Evolutionary conservation across 2,329 filamentous ascomycete species (phyloP).

Genomic region (Penicillium hordei): DNA sequence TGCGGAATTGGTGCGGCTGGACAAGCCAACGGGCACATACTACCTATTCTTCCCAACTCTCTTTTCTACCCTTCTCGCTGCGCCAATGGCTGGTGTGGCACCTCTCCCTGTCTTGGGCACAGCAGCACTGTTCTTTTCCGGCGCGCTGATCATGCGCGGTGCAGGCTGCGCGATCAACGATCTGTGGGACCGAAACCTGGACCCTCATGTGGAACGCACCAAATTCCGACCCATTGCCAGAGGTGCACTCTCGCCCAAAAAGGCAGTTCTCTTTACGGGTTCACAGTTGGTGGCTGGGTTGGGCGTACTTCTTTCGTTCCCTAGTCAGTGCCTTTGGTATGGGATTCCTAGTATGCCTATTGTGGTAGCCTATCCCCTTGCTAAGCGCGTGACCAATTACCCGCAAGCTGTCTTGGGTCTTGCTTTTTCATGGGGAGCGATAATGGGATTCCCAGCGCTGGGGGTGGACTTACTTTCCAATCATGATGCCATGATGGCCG

Average conservation of each 20-base stretch:
- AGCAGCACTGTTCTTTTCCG: conserved; percentile 42
- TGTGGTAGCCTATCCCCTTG: conserved; percentile 51
- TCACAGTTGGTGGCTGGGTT: conserved; percentile 45
- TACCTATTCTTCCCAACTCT: conserved; percentile 56
- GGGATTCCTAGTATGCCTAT: conserved; percentile 46
- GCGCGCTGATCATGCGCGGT: conserved; percentile 52
- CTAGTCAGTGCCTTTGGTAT: conserved; percentile 45
- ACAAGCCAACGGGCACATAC: conserved; percentile 54
- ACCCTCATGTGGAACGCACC: conserved; percentile 53
- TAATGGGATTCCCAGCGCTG: conserved; percentile 50
- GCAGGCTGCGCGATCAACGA: conserved; percentile 59
- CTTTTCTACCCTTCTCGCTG: conserved; percentile 49
- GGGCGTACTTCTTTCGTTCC: conserved; percentile 46
- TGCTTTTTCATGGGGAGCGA: conserved; percentile 53
- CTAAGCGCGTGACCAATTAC: conserved; percentile 55
- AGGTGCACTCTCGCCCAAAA: conserved; percentile 49
- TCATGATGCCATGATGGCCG: conserved; percentile 36
- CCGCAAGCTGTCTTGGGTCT: conserved; percentile 54
- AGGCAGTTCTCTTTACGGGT: conserved; percentile 47
- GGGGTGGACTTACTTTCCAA: conserved; percentile 47
- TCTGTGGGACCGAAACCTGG: conserved; percentile 55
- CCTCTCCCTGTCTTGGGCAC: conserved; percentile 41
- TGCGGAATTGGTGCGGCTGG: conserved; percentile 54
- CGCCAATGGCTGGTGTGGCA: conserved; percentile 37
- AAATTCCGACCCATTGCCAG: conserved; percentile 54